Conservation (phyloP, 1,139 yeast genomes). For the Kluyveromyces marxianus region DNA sequence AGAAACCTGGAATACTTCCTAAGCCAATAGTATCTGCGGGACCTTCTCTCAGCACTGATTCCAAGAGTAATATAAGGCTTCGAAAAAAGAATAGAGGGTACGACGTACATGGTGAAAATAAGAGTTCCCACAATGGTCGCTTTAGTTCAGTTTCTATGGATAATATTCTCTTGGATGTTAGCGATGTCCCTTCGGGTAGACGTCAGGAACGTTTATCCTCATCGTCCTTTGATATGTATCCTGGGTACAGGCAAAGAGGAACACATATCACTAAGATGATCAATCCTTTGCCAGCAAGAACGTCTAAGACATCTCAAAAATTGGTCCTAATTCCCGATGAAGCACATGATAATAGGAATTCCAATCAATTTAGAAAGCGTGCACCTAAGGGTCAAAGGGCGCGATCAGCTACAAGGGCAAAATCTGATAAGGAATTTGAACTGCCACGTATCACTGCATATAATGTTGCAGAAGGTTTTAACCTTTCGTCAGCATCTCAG, state of each 20-base stretch:
- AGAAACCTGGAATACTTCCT: background rate
- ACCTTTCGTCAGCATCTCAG: slow-evolving; percentile 53
- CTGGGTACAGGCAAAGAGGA: slow-evolving; percentile 11
- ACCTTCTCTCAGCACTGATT: too few relatives aligned
- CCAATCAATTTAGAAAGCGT: slow-evolving; percentile 15
- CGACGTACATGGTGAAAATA: background rate
- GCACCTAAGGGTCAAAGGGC: slow-evolving; percentile 4
- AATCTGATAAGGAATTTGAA: slow-evolving; percentile 65
- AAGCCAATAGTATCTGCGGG: background rate
- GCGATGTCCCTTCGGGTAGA: slow-evolving; percentile 71
- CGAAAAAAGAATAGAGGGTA: slow-evolving; percentile 5
- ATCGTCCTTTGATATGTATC: slow-evolving; percentile 26
- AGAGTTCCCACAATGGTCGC: slow-evolving; percentile 12
- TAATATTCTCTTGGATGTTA: slow-evolving; percentile 60
- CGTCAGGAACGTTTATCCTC: slow-evolving; percentile 33
- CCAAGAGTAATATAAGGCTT: too few relatives aligned
- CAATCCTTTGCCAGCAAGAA: slow-evolving; percentile 71
- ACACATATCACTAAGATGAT: slow-evolving; percentile 42
- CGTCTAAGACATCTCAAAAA: slow-evolving; percentile 79
- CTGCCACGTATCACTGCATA: slow-evolving; percentile 87
- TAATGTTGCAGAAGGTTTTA: slow-evolving; percentile 75
- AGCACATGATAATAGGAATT: slow-evolving; percentile 24
- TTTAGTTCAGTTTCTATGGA: slow-evolving; percentile 70
- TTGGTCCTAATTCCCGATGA: slow-evolving; percentile 81
- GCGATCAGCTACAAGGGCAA: slow-evolving; percentile 28